phyloP scores from a whole-genome alignment of 208 protist species.

The Leishmania braziliensis region DNA sequence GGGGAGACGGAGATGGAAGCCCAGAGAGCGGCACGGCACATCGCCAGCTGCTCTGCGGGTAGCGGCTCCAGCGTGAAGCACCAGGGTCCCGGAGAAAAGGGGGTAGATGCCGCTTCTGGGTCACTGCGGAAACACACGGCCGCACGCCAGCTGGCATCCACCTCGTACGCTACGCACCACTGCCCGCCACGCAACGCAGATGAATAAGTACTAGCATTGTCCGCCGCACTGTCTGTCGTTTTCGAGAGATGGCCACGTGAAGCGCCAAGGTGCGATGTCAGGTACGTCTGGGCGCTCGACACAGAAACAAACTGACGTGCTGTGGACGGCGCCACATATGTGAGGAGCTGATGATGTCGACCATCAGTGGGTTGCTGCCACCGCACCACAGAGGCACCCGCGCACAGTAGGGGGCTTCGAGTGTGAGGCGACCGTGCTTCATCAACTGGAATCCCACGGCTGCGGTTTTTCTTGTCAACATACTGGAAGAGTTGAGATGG shows the following conservation, averaged over 20 bases:
- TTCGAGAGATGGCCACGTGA: neutral
- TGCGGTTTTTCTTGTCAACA: neutral
- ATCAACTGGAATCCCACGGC: neutral
- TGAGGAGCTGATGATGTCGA: neutral
- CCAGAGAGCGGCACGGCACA: slow-evolving; percentile 7
- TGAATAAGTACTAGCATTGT: neutral
- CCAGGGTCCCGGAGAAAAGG: neutral
- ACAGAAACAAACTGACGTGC: slow-evolving; percentile 23
- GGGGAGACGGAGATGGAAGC: neutral
- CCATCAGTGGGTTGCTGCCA: neutral
- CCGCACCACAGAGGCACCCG: neutral
- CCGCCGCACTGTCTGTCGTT: neutral
- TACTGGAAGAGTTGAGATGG: neutral
- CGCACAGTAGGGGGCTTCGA: neutral
- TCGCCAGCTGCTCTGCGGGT: slow-evolving; percentile 17
- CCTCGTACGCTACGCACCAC: slow-evolving; percentile 22
- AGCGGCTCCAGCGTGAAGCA: slow-evolving; percentile 32
- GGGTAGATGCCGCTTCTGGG: neutral
- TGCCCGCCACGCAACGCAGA: slow-evolving; percentile 13
- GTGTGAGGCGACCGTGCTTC: neutral
- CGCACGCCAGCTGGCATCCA: neutral
- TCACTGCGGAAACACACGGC: neutral
- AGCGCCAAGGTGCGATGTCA: neutral
- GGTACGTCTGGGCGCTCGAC: slow-evolving; percentile 10
- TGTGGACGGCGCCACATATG: slow-evolving; percentile 18